Percentiles rank a stretch among this genome's conserved stretches.
phyloP scores from a whole-genome alignment of 1,139 yeast genomes.

The Taphrina pruni region DNA sequence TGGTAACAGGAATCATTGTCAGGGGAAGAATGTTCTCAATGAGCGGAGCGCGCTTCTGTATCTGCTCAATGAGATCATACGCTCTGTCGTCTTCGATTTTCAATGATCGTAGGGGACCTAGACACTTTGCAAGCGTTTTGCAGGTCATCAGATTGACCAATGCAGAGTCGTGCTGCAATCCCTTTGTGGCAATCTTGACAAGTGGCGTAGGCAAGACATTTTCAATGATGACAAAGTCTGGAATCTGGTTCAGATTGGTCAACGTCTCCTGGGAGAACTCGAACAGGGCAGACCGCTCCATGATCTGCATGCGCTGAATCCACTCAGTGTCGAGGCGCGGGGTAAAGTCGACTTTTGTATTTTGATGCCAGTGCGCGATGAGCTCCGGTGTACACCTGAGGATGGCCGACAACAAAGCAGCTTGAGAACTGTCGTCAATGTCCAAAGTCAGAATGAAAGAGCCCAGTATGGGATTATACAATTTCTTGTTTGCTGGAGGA shows the following conservation, averaged over 20 bases:
- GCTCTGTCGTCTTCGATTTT: conserved; percentile 52
- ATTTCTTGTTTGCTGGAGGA: conserved; percentile 49
- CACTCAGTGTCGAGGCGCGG: conserved; percentile 80
- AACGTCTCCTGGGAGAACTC: conserved; percentile 52
- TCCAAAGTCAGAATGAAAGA: conserved; percentile 68
- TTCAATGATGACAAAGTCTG: conserved; percentile 56
- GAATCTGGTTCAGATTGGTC: conserved; percentile 47
- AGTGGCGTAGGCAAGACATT: conserved; percentile 70
- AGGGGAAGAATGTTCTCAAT: conserved; percentile 31
- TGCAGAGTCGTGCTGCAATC: conserved; percentile 61
- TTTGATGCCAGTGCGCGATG: conserved; percentile 66
- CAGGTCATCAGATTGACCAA: conserved; percentile 70
- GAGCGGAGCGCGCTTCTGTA: conserved; percentile 41
- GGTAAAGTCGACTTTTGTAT: conserved; percentile 61
- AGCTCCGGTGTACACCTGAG: conserved; percentile 68
- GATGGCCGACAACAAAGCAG: conserved; percentile 62
- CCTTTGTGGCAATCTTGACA: conserved; percentile 66
- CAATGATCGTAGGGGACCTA: conserved; percentile 61
- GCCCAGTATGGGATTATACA: conserved; percentile 71
- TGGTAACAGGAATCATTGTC: background rate
- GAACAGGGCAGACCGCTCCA: conserved; percentile 63
- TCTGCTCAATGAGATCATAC: conserved; percentile 25
- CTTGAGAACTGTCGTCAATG: conserved; percentile 74
- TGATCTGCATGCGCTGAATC: conserved; percentile 72
- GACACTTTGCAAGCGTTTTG: conserved; percentile 63